A percentile compares a stretch with the other conserved stretches of the same genome.
phyloP scores from a whole-genome alignment of 2,329 filamentous ascomycete species.

The Penicillium decumbens region DNA sequence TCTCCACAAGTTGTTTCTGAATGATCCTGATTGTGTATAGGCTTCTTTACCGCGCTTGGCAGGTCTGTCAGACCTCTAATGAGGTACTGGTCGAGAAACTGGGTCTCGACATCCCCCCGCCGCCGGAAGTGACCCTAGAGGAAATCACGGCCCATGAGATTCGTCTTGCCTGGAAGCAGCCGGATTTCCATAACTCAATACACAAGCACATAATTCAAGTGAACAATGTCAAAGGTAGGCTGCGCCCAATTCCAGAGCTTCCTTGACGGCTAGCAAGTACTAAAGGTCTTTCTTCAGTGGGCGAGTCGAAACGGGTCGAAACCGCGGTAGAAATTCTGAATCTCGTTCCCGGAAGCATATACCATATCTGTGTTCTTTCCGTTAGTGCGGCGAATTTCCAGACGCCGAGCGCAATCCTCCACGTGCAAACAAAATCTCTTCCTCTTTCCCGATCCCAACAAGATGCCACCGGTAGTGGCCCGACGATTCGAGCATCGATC shows the following conservation, averaged over 20 bases:
- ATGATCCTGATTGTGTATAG: constrained; percentile 42
- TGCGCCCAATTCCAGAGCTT: not conserved
- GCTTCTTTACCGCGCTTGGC: constrained; percentile 79
- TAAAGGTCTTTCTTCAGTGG: constrained; percentile 54
- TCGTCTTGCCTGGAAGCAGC: constrained; percentile 83
- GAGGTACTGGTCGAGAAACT: constrained; percentile 86
- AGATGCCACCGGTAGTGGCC: constrained; percentile 32
- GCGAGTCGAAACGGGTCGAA: constrained; percentile 74
- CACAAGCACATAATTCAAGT: constrained; percentile 88
- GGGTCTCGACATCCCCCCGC: constrained; percentile 86
- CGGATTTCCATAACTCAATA: constrained; percentile 62
- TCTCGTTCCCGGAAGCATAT: constrained; percentile 79
- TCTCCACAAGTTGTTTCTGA: constrained; percentile 1
- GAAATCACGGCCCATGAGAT: constrained; percentile 83
- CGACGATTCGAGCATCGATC: constrained; percentile 51
- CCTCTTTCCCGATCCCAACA: constrained; percentile 34
- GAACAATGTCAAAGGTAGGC: constrained; percentile 81
- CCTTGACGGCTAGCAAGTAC: not conserved
- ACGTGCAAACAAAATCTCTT: constrained; percentile 67
- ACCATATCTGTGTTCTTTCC: constrained; percentile 88
- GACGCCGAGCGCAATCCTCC: constrained; percentile 77
- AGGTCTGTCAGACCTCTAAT: constrained; percentile 85
- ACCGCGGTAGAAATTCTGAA: constrained; percentile 89
- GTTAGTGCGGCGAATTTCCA: constrained; percentile 91
- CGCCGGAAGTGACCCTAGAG: constrained; percentile 83